Conservation (phyloP, 2,329 filamentous ascomycete genomes). For the Madurella mycetomatis region DNA sequence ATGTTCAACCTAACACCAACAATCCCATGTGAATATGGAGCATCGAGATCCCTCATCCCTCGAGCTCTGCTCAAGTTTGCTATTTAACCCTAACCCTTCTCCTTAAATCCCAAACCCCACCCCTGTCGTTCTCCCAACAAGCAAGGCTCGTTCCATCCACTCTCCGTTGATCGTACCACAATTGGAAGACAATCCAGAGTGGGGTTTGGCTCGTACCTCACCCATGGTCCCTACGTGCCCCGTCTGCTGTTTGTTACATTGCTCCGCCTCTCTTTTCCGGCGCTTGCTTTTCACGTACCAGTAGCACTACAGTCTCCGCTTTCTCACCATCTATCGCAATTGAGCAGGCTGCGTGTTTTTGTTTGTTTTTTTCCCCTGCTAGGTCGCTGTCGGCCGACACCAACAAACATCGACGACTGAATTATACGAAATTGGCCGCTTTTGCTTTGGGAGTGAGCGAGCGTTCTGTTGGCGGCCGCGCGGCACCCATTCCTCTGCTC, state of each 20-base stretch:
- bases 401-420: too few species aligned
- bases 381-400: too few species aligned
- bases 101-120: not conserved
- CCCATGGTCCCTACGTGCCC: not conserved
- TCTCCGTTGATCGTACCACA: constrained; percentile 13
- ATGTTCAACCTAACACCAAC: not conserved
- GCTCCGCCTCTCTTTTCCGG: not conserved
- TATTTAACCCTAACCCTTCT: not conserved
- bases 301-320: too few species aligned
- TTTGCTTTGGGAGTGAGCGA: too few species aligned
- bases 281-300: too few species aligned
- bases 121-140: not conserved
- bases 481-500: too few species aligned
- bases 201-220: not conserved
- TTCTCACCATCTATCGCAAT: too few species aligned
- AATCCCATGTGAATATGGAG: not conserved
- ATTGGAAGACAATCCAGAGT: not conserved
- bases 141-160: not conserved
- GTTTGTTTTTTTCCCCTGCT: too few species aligned
- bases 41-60: not conserved
- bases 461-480: too few species aligned
- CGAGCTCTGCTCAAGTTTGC: not conserved
- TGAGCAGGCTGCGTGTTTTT: too few species aligned
- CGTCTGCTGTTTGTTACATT: not conserved
- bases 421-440: too few species aligned